Evolutionary conservation across 108 stramenopile species (phyloP).

Genomic region (Skeletonema tropicum): DNA sequence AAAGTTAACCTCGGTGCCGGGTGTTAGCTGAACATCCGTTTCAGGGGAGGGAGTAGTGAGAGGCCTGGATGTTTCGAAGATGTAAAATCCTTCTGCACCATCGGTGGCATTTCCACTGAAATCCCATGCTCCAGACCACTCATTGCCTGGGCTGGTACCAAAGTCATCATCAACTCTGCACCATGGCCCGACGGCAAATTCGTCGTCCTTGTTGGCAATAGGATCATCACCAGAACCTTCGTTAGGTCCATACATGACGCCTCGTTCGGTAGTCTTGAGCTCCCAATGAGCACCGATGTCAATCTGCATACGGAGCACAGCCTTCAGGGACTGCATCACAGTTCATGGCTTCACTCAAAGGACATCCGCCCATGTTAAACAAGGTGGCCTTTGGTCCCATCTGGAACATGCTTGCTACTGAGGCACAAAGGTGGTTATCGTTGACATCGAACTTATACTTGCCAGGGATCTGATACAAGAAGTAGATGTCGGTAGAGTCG

Average conservation of each 20-base stretch:
- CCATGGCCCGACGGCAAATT: slow-evolving; percentile 37
- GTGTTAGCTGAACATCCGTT: slow-evolving; percentile 21
- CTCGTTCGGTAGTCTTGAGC: slow-evolving; percentile 26
- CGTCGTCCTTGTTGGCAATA: slow-evolving; percentile 46
- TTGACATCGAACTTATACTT: slow-evolving; percentile 23
- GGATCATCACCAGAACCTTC: slow-evolving; percentile 37
- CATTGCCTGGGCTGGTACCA: slow-evolving; percentile 30
- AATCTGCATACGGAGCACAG: slow-evolving; percentile 36
- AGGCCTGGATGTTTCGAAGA: slow-evolving; percentile 28
- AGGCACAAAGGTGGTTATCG: slow-evolving; percentile 35
- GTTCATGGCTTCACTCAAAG: slow-evolving; percentile 10
- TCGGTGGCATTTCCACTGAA: not conserved
- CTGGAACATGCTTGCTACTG: slow-evolving; percentile 48
- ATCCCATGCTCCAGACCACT: slow-evolving; percentile 38
- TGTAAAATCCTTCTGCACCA: slow-evolving; percentile 14
- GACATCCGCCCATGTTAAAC: slow-evolving; percentile 49
- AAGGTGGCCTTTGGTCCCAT: slow-evolving; percentile 31
- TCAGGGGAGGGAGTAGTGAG: slow-evolving; percentile 20
- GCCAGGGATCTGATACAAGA: slow-evolving; percentile 36
- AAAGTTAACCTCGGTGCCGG: slow-evolving; percentile 14
- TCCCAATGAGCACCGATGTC: slow-evolving; percentile 50
- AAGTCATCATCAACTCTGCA: slow-evolving; percentile 47
- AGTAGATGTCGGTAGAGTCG: slow-evolving; percentile 31
- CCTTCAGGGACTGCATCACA: slow-evolving; percentile 7
- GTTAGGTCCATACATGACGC: slow-evolving; percentile 15